Evolutionary conservation across 2,329 filamentous ascomycete species (phyloP).

Genomic region (Scorias spongiosa): DNA sequence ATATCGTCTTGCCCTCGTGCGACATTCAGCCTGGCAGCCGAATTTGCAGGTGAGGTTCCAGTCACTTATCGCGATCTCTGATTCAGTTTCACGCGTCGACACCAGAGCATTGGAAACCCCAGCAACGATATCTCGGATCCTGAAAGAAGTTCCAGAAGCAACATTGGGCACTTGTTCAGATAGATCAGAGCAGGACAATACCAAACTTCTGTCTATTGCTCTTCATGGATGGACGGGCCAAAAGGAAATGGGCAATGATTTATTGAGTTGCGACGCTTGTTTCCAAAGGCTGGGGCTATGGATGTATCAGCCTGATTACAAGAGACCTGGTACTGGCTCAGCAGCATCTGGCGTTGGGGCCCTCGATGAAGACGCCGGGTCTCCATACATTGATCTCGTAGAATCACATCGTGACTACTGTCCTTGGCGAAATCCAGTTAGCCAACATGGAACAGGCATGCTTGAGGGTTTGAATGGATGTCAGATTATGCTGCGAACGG

Average conservation of each 20-base stretch:
- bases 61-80: slow-evolving; percentile 12
- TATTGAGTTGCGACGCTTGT: slow-evolving; percentile 71
- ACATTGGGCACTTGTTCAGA: neutral
- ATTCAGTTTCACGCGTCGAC: neutral
- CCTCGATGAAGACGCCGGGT: slow-evolving; percentile 7
- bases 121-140: neutral
- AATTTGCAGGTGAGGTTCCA: slow-evolving; percentile 15
- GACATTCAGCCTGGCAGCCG: slow-evolving; percentile 20
- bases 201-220: slow-evolving; percentile 19
- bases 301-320: slow-evolving; percentile 61
- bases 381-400: slow-evolving; percentile 14
- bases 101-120: neutral
- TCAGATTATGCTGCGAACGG: slow-evolving; percentile 18
- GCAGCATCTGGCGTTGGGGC: slow-evolving; percentile 29
- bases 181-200: neutral
- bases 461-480: slow-evolving; percentile 17
- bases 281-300: slow-evolving; percentile 80
- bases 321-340: slow-evolving; percentile 3
- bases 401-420: slow-evolving; percentile 24
- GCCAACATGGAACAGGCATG: slow-evolving; percentile 19
- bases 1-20: slow-evolving; percentile 39
- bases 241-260: slow-evolving; percentile 49
- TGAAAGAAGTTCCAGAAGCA: neutral
- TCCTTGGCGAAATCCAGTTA: slow-evolving; percentile 20
- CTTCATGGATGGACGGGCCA: slow-evolving; percentile 36